Evolutionary conservation across 352 stramenopile genomes (phyloP), one percentile per base, ranked within the genome.

Genomic region (Pythium oligandrum): DNA sequence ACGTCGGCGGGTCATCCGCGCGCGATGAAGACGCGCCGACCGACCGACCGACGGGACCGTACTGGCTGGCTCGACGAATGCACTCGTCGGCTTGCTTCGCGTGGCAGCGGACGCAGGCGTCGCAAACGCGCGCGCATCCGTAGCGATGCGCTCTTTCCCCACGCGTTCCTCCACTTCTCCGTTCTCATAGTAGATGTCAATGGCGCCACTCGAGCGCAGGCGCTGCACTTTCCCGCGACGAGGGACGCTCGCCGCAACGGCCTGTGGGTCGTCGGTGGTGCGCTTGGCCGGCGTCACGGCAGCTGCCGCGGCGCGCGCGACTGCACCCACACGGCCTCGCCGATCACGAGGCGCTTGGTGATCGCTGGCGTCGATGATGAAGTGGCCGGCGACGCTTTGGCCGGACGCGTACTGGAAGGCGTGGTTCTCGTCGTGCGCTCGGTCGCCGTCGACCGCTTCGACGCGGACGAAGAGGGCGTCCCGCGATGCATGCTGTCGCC

Each of bases 161-260:
- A 80, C 70, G 31, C 63, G 59, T 53, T 86, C 67, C 43, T 86
- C 75, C 30, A 83, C 45, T 34, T 73, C 63, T 1, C 70, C 72
- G 37, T 78, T 79, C 39, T 75, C 70, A 48, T 79, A 82, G 50
- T 71, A 76, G 32, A 82, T 69, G 44, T 85, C 74, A 10, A 82
- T 70, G 26, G 64, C 43, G 7, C 71, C 75, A 50, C 58, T 81
- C 44, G 71, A 68, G 35, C 65, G 67, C 50, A 85, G 54, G 11
- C 71, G 67, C 44, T 81, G 64, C 4, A 86, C 61, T 38, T 71
- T 71, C 0, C 70, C 72, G 30, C 61, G 56, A 11, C 64, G 63
- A 6, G 49, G n/a, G n/a, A n/a, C n/a, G n/a, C n/a, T n/a, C n/a
- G n/a, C 8, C 17, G 36, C 17, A 3, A 42, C 40, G 9, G 48